Evolutionary conservation across 768 basidiomycete genomes (phyloP).

Genomic region (Arthromyces matolae): DNA sequence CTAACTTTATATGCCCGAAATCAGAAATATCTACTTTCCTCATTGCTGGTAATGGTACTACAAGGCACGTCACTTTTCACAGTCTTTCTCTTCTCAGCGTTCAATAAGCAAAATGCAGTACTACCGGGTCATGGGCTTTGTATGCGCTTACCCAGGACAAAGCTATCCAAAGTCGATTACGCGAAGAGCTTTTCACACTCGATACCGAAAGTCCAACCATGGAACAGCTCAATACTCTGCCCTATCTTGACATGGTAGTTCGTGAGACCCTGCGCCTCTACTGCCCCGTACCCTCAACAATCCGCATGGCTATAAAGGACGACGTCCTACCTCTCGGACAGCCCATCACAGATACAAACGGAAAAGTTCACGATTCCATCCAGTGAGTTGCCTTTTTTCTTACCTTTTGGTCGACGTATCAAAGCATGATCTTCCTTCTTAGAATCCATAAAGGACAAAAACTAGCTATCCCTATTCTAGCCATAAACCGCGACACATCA

Average conservation of each 20-base stretch:
- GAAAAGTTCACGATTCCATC: slow-evolving; percentile 36
- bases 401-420: neutral
- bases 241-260: no score
- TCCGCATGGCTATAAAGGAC: slow-evolving; percentile 44
- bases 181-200: slow-evolving; percentile 51
- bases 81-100: neutral
- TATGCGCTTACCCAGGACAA: slow-evolving; percentile 47
- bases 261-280: slow-evolving; percentile 57
- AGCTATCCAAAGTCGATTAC: slow-evolving; percentile 49
- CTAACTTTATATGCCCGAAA: no score
- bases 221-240: no score
- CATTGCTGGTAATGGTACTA: slow-evolving; percentile 44
- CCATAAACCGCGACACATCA: slow-evolving; percentile 45
- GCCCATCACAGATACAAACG: slow-evolving; percentile 42
- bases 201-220: slow-evolving; percentile 55
- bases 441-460: slow-evolving; percentile 43
- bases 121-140: slow-evolving; percentile 54
- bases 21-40: slow-evolving; percentile 47
- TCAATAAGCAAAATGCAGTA: slow-evolving; percentile 19
- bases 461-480: slow-evolving; percentile 46
- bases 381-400: slow-evolving; percentile 24
- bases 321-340: slow-evolving; percentile 47
- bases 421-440: neutral
- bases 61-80: slow-evolving; percentile 24
- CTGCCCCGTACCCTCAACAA: slow-evolving; percentile 41